Evolutionary conservation across 129 eudicot genomes (phyloP), one percentile per base, ranked within the genome.

Genomic region (Kitagawia praeruptora): DNA sequence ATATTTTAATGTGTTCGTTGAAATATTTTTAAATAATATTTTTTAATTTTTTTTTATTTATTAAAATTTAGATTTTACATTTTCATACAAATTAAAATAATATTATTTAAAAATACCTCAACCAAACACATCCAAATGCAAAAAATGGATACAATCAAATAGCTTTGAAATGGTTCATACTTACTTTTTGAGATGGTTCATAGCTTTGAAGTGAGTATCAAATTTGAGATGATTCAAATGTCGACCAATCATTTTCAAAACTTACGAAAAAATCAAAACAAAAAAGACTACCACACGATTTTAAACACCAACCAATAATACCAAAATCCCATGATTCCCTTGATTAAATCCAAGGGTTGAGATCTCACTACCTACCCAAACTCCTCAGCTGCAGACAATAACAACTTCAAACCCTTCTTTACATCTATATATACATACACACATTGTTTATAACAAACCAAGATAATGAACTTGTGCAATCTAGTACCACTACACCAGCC

Each of bases 381-480:
- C 73, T 67, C 73, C 73, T 67, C 73, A 67, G 23, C 73, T 31
- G 41, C 73, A 67, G 23, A 67, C 21, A 39, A 39, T 39, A 70
- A 70, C 44, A 18, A 2, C 15, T 69, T 70, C 13, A 70, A 19
- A 19, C 47, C 27, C 23, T 28, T 70, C 74, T 34, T 4, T 69
- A 11, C 31, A 11, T 67, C 23, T 18, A 67, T 70, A 16, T 39
- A 70, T 2, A 67, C 74, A 25, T 3, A 25, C 42, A 31, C 14
- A 31, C 37, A 37, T 69, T 27, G 1, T 69, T 13, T 34, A 15
- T 6, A 70, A 37, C 28, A 56, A 56, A 23, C 63, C 74, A 70
- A 37, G 74, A 37, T 37, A 14, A 70, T 8, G 47, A 38, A 19
- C 45, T 16, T 39, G 45, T 70, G n/a, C 48, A 11, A 19, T 39